Conservation (phyloP, 1,284 basidiomycete genomes). For the Moesziomyces sp. region DNA sequence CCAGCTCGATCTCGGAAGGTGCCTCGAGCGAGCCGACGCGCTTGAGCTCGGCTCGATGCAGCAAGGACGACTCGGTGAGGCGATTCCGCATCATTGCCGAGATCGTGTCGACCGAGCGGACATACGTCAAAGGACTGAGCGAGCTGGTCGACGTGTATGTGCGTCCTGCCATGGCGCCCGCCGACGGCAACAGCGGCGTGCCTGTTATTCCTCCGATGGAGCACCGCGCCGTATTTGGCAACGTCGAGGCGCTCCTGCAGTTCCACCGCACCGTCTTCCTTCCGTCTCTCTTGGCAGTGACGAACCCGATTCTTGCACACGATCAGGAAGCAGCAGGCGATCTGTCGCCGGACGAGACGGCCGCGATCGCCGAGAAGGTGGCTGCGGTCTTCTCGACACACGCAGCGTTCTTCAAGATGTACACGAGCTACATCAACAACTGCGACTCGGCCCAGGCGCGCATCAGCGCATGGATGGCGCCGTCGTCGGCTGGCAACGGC, state of each 20-base stretch:
- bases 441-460: slow-evolving; percentile 57
- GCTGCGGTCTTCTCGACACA: slow-evolving; percentile 79
- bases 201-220: slow-evolving; percentile 85
- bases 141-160: slow-evolving; percentile 97
- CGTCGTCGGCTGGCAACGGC: slow-evolving; percentile 19
- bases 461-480: slow-evolving; percentile 42
- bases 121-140: slow-evolving; percentile 90
- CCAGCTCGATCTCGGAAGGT: slow-evolving; percentile 30
- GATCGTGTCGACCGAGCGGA: slow-evolving; percentile 83
- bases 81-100: slow-evolving; percentile 67
- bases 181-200: slow-evolving; percentile 71
- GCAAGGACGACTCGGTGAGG: slow-evolving; percentile 64
- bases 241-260: slow-evolving; percentile 86
- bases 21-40: slow-evolving; percentile 15
- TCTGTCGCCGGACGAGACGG: slow-evolving; percentile 78
- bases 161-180: slow-evolving; percentile 79
- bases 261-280: slow-evolving; percentile 94
- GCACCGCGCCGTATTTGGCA: slow-evolving; percentile 90
- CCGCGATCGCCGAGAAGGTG: slow-evolving; percentile 80
- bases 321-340: slow-evolving; percentile 71
- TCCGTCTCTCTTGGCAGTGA: slow-evolving; percentile 82
- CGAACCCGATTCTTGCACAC: slow-evolving; percentile 26
- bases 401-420: slow-evolving; percentile 65
- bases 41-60: slow-evolving; percentile 28
- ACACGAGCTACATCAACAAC: slow-evolving; percentile 65